These are phyloP conservation scores for Paramyrothecium sp. DNA, from an alignment of 2,329 filamentous ascomycete species.

Conservation along the genomic window DNA sequence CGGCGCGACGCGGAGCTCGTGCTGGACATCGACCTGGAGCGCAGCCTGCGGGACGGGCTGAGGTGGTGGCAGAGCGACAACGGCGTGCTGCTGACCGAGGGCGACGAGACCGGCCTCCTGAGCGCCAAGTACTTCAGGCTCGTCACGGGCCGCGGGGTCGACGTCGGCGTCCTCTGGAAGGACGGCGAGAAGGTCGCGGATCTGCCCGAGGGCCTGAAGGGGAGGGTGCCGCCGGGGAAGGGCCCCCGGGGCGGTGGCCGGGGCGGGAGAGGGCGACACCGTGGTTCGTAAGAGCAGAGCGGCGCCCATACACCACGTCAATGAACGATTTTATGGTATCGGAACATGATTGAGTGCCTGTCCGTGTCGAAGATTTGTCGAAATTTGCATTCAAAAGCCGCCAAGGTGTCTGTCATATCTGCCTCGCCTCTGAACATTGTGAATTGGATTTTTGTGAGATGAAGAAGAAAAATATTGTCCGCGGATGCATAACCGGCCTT, in stretches of 20 bases:
- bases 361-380: no score
- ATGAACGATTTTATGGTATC: background rate
- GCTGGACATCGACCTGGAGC: constrained; percentile 71
- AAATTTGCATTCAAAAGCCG: no score
- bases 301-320: background rate
- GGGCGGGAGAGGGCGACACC: constrained; percentile 32
- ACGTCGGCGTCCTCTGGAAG: constrained; percentile 66
- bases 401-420: no score
- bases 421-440: background rate
- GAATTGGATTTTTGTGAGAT: background rate
- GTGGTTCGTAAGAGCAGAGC: constrained; percentile 6
- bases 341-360: no score
- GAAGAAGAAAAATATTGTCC: background rate
- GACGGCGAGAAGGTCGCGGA: constrained; percentile 66
- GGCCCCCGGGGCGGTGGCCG: constrained; percentile 39
- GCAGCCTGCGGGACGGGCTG: constrained; percentile 62
- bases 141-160: constrained; percentile 61
- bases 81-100: constrained; percentile 69
- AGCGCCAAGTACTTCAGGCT: constrained; percentile 67
- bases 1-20: constrained; percentile 72
- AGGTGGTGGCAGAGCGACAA: constrained; percentile 81
- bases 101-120: constrained; percentile 58
- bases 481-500: background rate
- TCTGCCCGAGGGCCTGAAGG: constrained; percentile 59
- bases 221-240: constrained; percentile 48